Conservation (phyloP, 2,329 filamentous ascomycete genomes). For the Grosmannia penicillata region DNA sequence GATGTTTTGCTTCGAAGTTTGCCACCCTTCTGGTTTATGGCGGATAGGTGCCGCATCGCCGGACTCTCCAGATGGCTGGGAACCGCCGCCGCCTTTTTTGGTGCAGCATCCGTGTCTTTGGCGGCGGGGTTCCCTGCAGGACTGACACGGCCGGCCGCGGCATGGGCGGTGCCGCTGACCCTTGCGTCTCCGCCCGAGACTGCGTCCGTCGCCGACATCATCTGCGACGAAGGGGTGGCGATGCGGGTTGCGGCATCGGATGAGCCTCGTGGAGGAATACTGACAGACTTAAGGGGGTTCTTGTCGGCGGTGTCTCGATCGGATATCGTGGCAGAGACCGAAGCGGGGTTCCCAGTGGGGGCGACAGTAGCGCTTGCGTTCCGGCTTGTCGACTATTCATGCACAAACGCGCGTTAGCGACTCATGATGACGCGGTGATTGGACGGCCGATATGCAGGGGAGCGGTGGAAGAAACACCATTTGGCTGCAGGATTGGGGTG, state of each 20-base stretch:
- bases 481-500: too few relatives aligned
- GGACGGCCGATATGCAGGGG: too few relatives aligned
- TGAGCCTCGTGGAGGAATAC: constrained; percentile 44
- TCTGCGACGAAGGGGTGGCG: constrained; percentile 55
- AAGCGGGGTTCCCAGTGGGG: constrained; percentile 37
- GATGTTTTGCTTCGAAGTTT: constrained; percentile 75
- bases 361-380: constrained; percentile 29
- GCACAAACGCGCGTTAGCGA: constrained; percentile 27
- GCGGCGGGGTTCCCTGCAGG: too few relatives aligned
- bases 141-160: neutral
- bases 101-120: constrained; percentile 13
- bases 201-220: constrained; percentile 48
- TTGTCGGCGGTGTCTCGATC: constrained; percentile 29
- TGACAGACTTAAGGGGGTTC: constrained; percentile 40
- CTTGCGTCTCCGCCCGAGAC: constrained; percentile 22
- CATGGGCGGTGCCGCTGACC: neutral
- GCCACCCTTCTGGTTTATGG: constrained; percentile 69
- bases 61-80: constrained; percentile 39
- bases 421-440: too few relatives aligned
- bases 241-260: constrained; percentile 52
- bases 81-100: constrained; percentile 12
- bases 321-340: constrained; percentile 14
- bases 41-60: constrained; percentile 71
- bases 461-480: too few relatives aligned
- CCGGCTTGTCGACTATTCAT: constrained; percentile 50